phyloP scores from a whole-genome alignment of 1,284 basidiomycete genomes.

The Cryptococcus sp. region DNA sequence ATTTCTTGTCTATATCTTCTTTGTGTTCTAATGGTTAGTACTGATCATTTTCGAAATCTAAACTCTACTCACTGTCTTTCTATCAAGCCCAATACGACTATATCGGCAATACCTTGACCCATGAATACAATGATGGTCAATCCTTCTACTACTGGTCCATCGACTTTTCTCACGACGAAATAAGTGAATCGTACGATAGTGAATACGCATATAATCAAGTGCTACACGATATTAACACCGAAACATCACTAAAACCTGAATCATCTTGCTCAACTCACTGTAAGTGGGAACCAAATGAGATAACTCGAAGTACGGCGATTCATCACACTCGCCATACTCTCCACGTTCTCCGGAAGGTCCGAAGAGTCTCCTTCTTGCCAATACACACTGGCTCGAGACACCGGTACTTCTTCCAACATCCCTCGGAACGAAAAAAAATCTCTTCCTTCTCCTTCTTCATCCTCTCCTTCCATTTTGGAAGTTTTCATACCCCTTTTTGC shows the following conservation, averaged over 20 bases:
- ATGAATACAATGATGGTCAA: neutral
- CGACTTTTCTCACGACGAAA: neutral
- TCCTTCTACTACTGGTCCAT: neutral
- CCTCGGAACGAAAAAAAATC: constrained; percentile 6
- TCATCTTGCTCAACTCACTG: constrained; percentile 1
- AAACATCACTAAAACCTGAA: neutral
- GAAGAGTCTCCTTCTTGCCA: too few relatives aligned
- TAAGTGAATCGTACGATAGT: neutral
- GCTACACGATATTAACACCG: neutral
- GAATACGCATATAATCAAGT: constrained; percentile 6
- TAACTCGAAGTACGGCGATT: constrained; percentile 7
- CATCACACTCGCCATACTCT: constrained; percentile 8
- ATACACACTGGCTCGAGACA: neutral
- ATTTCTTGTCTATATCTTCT: neutral
- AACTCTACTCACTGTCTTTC: neutral
- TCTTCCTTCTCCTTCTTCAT: neutral
- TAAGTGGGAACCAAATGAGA: constrained; percentile 9
- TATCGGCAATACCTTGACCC: neutral
- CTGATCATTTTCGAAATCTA: neutral
- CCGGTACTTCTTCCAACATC: constrained; percentile 6
- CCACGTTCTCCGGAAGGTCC: neutral
- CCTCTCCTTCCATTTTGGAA: neutral
- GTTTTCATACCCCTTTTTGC: too few relatives aligned
- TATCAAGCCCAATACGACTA: neutral
- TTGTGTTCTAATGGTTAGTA: neutral